Conservation (phyloP, 139 green algal species). For the Chlamydomonas eustigma region DNA sequence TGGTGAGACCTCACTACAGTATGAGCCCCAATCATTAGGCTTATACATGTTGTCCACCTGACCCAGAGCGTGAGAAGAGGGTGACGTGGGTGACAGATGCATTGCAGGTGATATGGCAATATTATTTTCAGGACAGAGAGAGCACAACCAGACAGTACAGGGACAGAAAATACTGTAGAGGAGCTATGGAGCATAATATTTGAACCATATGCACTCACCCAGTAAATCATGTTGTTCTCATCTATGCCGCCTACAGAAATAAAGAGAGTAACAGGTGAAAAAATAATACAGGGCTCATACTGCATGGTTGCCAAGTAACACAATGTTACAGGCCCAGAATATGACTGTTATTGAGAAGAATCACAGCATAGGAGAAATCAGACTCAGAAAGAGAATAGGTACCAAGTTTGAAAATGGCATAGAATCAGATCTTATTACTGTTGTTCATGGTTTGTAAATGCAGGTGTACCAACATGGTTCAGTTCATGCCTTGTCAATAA, state of each 20-base stretch:
- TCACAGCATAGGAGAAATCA: neutral
- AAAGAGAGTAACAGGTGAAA: neutral
- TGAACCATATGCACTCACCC: neutral
- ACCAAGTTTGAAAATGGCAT: neutral
- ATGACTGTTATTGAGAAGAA: neutral
- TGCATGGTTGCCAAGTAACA: neutral
- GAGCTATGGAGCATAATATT: too few species aligned
- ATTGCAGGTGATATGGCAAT: neutral
- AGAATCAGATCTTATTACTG: too few species aligned
- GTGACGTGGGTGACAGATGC: neutral
- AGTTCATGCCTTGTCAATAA: neutral
- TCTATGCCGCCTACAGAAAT: neutral
- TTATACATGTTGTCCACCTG: slow-evolving; percentile 4
- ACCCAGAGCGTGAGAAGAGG: neutral
- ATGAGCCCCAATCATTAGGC: neutral
- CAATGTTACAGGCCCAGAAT: neutral
- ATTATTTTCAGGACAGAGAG: neutral
- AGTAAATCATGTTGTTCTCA: slow-evolving; percentile 3
- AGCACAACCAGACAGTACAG: neutral
- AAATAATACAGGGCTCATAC: neutral
- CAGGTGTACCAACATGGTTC: neutral
- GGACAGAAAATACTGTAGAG: too few species aligned
- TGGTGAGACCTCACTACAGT: neutral
- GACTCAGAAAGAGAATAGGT: neutral
- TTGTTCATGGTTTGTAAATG: neutral